phyloP scores from a whole-genome alignment of 108 stramenopile genomes.

The Tribonema minus region DNA sequence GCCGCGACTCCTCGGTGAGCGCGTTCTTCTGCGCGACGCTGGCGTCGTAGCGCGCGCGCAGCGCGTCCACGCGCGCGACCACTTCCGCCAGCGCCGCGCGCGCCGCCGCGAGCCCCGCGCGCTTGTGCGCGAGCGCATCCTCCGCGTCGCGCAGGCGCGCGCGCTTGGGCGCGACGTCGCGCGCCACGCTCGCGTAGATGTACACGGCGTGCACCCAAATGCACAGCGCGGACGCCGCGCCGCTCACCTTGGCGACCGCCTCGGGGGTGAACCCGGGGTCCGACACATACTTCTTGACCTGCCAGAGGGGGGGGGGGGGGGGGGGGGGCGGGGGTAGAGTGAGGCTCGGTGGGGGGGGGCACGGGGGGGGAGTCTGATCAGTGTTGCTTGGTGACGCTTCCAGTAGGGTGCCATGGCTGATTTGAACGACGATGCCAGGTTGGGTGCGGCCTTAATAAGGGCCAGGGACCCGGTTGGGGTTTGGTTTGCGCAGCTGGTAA shows the following conservation, averaged over 20 bases:
- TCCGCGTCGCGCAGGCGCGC: slow-evolving; percentile 56
- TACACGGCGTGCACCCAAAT: slow-evolving; percentile 68
- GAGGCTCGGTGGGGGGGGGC: too few species aligned
- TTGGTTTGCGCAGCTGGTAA: too few species aligned
- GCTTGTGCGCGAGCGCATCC: slow-evolving; percentile 54
- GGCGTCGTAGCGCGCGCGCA: slow-evolving; percentile 45
- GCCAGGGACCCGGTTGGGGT: too few species aligned
- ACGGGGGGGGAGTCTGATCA: too few species aligned
- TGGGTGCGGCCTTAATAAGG: too few species aligned
- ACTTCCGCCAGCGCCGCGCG: slow-evolving; percentile 59
- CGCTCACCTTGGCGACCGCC: slow-evolving; percentile 50
- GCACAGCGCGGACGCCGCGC: slow-evolving; percentile 64
- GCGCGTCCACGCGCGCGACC: slow-evolving; percentile 37
- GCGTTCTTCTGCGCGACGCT: slow-evolving; percentile 58
- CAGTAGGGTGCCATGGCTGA: too few species aligned
- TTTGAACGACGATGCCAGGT: too few species aligned
- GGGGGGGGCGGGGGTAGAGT: too few species aligned
- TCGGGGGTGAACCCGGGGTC: slow-evolving; percentile 57
- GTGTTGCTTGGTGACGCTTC: too few species aligned
- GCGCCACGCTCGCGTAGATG: slow-evolving; percentile 61
- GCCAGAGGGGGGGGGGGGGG: too few species aligned
- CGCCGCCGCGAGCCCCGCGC: slow-evolving; percentile 55
- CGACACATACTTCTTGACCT: slow-evolving; percentile 58
- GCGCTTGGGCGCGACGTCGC: slow-evolving; percentile 67
- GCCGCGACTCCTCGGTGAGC: slow-evolving; percentile 61